These are phyloP conservation scores for Phytophthora citricola DNA, from an alignment of 352 stramenopile genomes.

Conservation along the genomic window DNA sequence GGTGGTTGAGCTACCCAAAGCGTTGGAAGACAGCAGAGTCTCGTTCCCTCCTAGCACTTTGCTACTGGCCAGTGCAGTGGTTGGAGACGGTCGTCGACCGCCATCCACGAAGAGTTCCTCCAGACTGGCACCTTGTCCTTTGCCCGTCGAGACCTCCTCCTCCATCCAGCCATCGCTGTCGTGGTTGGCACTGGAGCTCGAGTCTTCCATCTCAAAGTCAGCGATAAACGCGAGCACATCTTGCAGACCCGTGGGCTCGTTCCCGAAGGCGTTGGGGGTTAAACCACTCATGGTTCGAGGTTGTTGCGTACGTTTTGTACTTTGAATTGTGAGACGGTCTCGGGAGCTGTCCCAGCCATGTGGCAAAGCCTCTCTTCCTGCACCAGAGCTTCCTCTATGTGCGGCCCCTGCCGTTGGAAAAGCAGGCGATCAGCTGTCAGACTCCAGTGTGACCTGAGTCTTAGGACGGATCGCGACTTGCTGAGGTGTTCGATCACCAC, in stretches of 20 bases:
- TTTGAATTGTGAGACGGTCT: conserved; percentile 25
- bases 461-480: conserved; percentile 6
- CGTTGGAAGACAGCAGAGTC: neutral
- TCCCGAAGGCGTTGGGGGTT: conserved; percentile 17
- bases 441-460: neutral
- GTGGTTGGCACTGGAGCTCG: conserved; percentile 3
- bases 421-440: conserved; percentile 15
- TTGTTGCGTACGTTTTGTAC: conserved; percentile 6
- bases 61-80: neutral
- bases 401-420: conserved; percentile 1
- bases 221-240: conserved; percentile 40
- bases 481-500: conserved; percentile 10
- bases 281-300: conserved; percentile 20
- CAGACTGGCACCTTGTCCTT: neutral
- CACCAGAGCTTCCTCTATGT: neutral
- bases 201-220: conserved; percentile 39
- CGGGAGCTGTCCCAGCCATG: conserved; percentile 25
- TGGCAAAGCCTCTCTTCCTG: conserved; percentile 9
- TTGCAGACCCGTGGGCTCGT: conserved; percentile 26
- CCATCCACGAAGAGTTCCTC: conserved; percentile 9
- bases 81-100: conserved; percentile 4
- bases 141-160: neutral
- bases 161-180: conserved; percentile 16
- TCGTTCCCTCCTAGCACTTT: no score
- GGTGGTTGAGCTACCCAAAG: neutral